A percentile compares a stretch with the other conserved stretches of the same genome.
Evolutionary conservation across 2,329 filamentous ascomycete genomes (phyloP).

Genomic region (Cordyceps pruinosa): DNA sequence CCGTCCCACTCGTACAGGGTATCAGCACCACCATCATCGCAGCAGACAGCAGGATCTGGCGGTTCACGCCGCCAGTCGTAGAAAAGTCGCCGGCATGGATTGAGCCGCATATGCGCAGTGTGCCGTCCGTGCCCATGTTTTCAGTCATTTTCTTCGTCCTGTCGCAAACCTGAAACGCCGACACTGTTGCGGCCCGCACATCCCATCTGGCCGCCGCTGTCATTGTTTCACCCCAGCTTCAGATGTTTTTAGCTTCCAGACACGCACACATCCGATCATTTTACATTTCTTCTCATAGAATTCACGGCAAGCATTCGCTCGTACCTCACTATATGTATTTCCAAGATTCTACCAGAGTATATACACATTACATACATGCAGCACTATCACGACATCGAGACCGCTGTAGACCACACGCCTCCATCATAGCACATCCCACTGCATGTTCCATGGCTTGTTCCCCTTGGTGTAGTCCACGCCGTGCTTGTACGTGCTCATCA

Average conservation of each 20-base stretch:
- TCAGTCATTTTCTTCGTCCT: not conserved
- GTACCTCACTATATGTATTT: no score
- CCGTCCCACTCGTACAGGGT: no score
- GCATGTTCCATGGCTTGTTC: slow-evolving; percentile 45
- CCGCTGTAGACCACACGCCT: not conserved
- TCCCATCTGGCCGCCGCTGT: not conserved
- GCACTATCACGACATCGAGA: no score
- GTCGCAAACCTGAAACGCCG: not conserved
- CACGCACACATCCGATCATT: not conserved
- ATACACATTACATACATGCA: not conserved
- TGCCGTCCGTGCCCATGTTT: not conserved
- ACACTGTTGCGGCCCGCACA: not conserved
- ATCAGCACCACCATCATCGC: no score
- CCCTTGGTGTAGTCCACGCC: slow-evolving; percentile 44
- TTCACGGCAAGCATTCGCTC: no score
- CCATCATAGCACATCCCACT: slow-evolving; percentile 31
- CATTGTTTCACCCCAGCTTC: slow-evolving; percentile 6
- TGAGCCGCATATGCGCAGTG: not conserved
- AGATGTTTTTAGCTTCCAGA: not conserved
- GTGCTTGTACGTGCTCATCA: slow-evolving; percentile 59
- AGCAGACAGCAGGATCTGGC: no score
- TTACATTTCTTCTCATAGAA: no score
- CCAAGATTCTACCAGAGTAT: not conserved
- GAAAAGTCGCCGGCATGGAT: no score
- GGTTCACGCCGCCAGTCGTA: not conserved